Conservation (phyloP, 495 filamentous ascomycete genomes). For the Annulohypoxylon nitens region DNA sequence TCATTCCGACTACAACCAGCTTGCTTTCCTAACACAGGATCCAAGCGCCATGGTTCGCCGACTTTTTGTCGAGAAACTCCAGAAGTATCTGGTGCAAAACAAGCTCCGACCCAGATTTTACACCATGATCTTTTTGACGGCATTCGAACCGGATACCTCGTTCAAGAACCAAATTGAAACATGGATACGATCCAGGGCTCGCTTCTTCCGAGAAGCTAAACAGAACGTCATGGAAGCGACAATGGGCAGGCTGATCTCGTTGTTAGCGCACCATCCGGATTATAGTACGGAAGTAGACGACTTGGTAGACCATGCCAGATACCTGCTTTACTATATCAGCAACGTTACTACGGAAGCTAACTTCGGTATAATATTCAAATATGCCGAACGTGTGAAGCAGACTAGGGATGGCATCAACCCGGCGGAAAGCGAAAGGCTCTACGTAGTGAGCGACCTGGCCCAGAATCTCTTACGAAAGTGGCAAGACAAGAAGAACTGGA, state of each 20-base stretch:
- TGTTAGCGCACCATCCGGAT: constrained; percentile 96
- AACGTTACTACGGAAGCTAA: constrained; percentile 88
- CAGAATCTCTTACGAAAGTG: constrained; percentile 85
- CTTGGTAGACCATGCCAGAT: constrained; percentile 82
- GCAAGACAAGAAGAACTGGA: constrained; percentile 81
- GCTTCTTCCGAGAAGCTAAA: constrained; percentile 63
- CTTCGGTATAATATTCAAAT: constrained; percentile 87
- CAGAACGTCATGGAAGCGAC: constrained; percentile 81
- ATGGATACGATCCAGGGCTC: constrained; percentile 87
- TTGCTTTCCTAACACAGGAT: constrained; percentile 86
- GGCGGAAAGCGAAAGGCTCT: constrained; percentile 74
- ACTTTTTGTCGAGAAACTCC: constrained; percentile 83
- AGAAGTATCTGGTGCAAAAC: constrained; percentile 81
- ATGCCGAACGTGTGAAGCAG: constrained; percentile 93
- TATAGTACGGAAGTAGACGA: constrained; percentile 77
- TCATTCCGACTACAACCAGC: constrained; percentile 78
- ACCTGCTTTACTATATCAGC: constrained; percentile 89
- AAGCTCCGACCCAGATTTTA: constrained; percentile 84
- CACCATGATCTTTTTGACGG: constrained; percentile 86
- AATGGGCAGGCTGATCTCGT: constrained; percentile 86
- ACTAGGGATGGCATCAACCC: constrained; percentile 80
- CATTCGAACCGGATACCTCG: constrained; percentile 81
- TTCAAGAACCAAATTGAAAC: constrained; percentile 81
- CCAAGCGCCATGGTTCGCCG: constrained; percentile 76
- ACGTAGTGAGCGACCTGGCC: constrained; percentile 89